phyloP scores from a whole-genome alignment of 2,329 filamentous ascomycete genomes.

The Oidium heveae region DNA sequence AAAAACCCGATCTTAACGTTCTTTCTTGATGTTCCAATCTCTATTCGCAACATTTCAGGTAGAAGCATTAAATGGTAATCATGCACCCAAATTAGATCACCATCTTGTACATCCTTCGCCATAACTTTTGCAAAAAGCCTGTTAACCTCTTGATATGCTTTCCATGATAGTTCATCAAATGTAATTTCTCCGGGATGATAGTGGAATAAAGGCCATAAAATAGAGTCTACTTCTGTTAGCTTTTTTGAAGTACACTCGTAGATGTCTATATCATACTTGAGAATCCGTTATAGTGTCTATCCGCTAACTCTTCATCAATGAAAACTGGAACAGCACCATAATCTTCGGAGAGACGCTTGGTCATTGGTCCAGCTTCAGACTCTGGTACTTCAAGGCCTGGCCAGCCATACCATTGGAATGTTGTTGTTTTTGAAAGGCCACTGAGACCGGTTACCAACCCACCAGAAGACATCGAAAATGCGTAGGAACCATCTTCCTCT shows the following conservation, averaged over 20 bases:
- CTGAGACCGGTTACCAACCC: conserved; percentile 85
- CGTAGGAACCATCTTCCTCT: conserved; percentile 71
- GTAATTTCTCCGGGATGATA: conserved; percentile 97
- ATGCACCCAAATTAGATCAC: conserved; percentile 92
- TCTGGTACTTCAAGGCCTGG: conserved; percentile 81
- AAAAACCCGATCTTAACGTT: conserved; percentile 98
- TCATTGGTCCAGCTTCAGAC: conserved; percentile 49
- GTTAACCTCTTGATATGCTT: conserved; percentile 82
- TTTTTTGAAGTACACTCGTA: neutral
- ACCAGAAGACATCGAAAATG: conserved; percentile 89
- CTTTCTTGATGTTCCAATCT: conserved; percentile 55
- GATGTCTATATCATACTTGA: conserved; percentile 39
- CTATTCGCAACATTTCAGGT: conserved; percentile 80
- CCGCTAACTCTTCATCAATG: conserved; percentile 76
- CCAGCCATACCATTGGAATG: conserved; percentile 98
- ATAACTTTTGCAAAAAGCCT: conserved; percentile 75
- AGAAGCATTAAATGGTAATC: conserved; percentile 97
- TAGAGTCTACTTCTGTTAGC: conserved; percentile 39
- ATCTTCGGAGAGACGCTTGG: conserved; percentile 56
- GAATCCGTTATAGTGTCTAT: conserved; percentile 94
- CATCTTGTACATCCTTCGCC: conserved; percentile 67
- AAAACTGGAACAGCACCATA: conserved; percentile 83
- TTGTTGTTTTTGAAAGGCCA: conserved; percentile 73
- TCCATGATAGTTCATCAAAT: conserved; percentile 87
- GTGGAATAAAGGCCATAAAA: conserved; percentile 95